Evolutionary conservation across 2,329 filamentous ascomycete genomes (phyloP), one percentile per base, ranked within the genome.

Genomic region (Pyrenophora graminea): DNA sequence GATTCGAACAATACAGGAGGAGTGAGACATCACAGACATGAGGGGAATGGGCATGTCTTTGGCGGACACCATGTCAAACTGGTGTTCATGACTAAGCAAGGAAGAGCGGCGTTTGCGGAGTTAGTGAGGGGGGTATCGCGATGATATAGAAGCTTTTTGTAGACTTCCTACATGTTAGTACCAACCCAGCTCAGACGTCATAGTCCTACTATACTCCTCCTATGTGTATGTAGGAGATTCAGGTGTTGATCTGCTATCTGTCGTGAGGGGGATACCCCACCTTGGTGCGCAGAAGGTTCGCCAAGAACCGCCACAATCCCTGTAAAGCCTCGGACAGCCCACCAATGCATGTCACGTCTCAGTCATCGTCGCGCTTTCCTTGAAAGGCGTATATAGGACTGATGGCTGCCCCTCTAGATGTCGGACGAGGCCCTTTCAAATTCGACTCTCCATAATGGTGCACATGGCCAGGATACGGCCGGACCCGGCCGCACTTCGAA

Each of bases 381-480:
- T 19, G 9, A 51, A 25, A 37, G 50, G 34, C 54, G 48, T 63
- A 66, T 64, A 68, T 62, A 62, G 55, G 25, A 52, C 42, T 32
- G 42, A 61, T 64, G 63, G 51, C 48, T 43, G 49, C 61, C 55
- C 45, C 55, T 53, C 50, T 61, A 49, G 39, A 72, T 73, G 67
- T 58, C 55, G 55, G 56, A 44, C 55, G 55, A 57, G 54, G 56
- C 36, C 32, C 23, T 40, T 31, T 37, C 42, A 51, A 48, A 37
- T 51, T 40, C 49, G 45, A 54, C 45, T 59, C 48, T 36, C 37
- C 55, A 36, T 63, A 54, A 72, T 72, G 67, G 59, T 63, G 58
- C 62, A 52, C 45, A 68, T 69, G 66, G 62, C 62, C 58, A 69
- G 55, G 40, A 55, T 64, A 36, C 66, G 66, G 62, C 56, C 64